phyloP scores from a whole-genome alignment of 2,329 filamentous ascomycete species.

The Xylogone sp. region DNA sequence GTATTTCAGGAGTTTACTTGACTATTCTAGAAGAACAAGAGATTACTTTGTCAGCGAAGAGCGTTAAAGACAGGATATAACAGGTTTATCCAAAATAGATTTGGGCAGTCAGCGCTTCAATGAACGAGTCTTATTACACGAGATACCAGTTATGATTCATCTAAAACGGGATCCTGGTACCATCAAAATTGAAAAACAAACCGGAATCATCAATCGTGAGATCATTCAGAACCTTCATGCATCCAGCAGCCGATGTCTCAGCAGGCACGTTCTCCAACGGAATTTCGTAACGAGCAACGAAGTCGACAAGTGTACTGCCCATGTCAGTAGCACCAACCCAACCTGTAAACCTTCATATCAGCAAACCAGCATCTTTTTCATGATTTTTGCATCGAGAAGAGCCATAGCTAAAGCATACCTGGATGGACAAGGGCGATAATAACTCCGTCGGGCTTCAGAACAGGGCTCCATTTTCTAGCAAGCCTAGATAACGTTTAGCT shows the following conservation, averaged over 20 bases:
- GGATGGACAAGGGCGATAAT: conserved; percentile 17
- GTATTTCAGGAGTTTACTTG: too few relatives aligned
- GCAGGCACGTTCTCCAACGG: conserved; percentile 1
- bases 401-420: too few relatives aligned
- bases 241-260: conserved; percentile 3
- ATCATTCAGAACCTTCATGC: conserved; percentile 5
- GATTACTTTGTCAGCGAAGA: too few relatives aligned
- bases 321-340: conserved; percentile 11
- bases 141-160: too few relatives aligned
- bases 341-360: too few relatives aligned
- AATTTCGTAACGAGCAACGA: conserved; percentile 7
- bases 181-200: conserved; percentile 10
- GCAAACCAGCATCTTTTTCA: too few relatives aligned
- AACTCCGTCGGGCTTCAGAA: conserved; percentile 18
- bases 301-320: conserved; percentile 3
- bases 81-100: too few relatives aligned
- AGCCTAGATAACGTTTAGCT: conserved; percentile 1
- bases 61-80: too few relatives aligned
- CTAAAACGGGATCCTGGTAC: conserved; percentile 9
- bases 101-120: too few relatives aligned
- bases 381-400: too few relatives aligned
- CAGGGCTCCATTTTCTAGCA: conserved; percentile 18
- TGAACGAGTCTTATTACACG: too few relatives aligned
- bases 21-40: too few relatives aligned
- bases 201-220: conserved; percentile 8